These are phyloP conservation scores for Turritis glabra DNA, from an alignment of 345 rosid genomes.

Conservation along the genomic window DNA sequence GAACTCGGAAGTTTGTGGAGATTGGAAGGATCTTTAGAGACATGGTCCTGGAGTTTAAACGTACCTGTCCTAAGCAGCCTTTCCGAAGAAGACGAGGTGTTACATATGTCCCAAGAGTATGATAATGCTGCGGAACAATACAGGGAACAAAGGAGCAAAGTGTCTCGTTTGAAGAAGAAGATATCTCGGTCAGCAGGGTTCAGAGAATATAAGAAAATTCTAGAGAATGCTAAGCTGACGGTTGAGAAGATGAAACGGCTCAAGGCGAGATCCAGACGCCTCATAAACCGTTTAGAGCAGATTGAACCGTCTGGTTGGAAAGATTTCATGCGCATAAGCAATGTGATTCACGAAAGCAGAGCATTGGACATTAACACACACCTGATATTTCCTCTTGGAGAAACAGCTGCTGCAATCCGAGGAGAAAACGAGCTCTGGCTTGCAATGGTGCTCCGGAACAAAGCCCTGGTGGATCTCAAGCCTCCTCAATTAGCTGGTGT, in stretches of 20 bases:
- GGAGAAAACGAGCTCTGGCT: slow-evolving; percentile 99
- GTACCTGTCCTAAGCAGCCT: slow-evolving; percentile 92
- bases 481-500: slow-evolving; percentile 89
- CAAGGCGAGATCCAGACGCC: slow-evolving; percentile 65
- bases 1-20: slow-evolving; percentile 81
- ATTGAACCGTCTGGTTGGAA: slow-evolving; percentile 99
- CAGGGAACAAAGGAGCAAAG: slow-evolving; percentile 69
- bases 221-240: slow-evolving; percentile 58
- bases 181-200: slow-evolving; percentile 82
- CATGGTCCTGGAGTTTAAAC: slow-evolving; percentile 97
- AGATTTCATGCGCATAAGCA: slow-evolving; percentile 82
- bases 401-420: slow-evolving; percentile 92
- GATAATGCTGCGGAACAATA: slow-evolving; percentile 60
- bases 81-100: slow-evolving; percentile 65
- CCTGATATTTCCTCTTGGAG: slow-evolving; percentile 81
- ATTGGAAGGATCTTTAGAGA: slow-evolving; percentile 86
- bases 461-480: slow-evolving; percentile 62
- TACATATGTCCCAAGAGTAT: slow-evolving; percentile 60
- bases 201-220: slow-evolving; percentile 76
- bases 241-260: slow-evolving; percentile 80
- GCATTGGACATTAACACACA: slow-evolving; percentile 82
- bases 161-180: slow-evolving; percentile 80
- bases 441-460: slow-evolving; percentile 80
- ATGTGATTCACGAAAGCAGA: slow-evolving; percentile 80
- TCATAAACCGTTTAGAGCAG: slow-evolving; percentile 66